Base-by-base conservation (phyloP, 1,284 basidiomycete species). In the Apiotrichum siamense region DNA sequence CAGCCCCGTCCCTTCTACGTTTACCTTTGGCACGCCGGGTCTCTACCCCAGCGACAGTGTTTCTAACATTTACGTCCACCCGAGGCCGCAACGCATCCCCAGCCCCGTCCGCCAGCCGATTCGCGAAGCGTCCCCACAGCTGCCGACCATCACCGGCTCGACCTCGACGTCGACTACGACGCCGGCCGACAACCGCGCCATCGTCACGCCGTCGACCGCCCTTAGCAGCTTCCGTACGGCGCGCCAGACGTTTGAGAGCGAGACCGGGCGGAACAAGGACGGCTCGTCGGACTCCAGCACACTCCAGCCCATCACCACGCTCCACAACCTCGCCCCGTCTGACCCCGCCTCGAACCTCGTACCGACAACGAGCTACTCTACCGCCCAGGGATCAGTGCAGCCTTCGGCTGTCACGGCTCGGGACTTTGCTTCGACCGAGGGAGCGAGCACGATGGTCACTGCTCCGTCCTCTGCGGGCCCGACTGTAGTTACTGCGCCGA, bases 81-180 rank as follows among this genome's bases (percentile, higher is more conserved):
- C 32, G 15, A 31, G n/a, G 26, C 25, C 13, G 21, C 26, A 7
- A 43, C 27, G 18, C 41, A 13, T 15, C 41, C 3, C 27, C 41
- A 12, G 24, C 20, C 7, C n/a, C 9, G 18, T 26, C 41, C 10
- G 12, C 29, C 27, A 18, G 13, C 21, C 4, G 17, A n/a, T n/a
- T n/a, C n/a, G n/a, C n/a, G n/a, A 11, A 7, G n/a, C 40, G 4
- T 24, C 38, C 11, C 41, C 41, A 29, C 41, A 43, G 27, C 29
- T 43, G 18, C 41, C 41, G 11, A 43, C 41, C 3, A 43, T 43
- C 27, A 43, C 41, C 12, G 41, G 41, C 41, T 43, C 41, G 11
- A 43, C 27, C 23, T 9, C 38, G 24, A n/a, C 7, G 25, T 41
- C 25, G 25, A 9, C 15, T 10, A 7, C n/a, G 11, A 27, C 29